phyloP scores from a whole-genome alignment of 495 filamentous ascomycete species.

The Platismatia glauca region DNA sequence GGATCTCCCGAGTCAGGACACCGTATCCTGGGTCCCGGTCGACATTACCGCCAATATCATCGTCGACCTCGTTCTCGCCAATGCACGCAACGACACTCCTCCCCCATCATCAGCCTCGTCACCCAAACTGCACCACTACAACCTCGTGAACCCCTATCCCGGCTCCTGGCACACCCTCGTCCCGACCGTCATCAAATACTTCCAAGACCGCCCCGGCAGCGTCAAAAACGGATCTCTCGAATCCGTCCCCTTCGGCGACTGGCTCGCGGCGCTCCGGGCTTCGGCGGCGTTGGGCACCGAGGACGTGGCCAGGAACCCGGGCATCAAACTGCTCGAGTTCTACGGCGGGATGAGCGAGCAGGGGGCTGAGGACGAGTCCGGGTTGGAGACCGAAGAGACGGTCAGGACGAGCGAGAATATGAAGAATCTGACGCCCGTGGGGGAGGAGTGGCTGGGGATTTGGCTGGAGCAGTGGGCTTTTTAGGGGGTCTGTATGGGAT shows the following conservation, averaged over 20 bases:
- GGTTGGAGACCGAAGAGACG: constrained; percentile 20
- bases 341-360: constrained; percentile 8
- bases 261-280: constrained; percentile 18
- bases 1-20: neutral
- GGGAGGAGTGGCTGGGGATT: constrained; percentile 22
- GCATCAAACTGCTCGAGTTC: constrained; percentile 24
- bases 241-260: constrained; percentile 13
- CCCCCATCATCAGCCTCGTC: neutral
- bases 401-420: constrained; percentile 20
- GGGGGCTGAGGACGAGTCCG: neutral
- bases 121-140: neutral
- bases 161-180: constrained; percentile 1
- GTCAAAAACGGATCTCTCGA: neutral
- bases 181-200: neutral
- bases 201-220: neutral
- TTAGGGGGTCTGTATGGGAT: neutral
- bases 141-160: constrained; percentile 1
- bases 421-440: constrained; percentile 20
- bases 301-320: constrained; percentile 23
- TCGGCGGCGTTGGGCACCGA: constrained; percentile 13
- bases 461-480: constrained; percentile 18
- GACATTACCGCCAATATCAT: constrained; percentile 8
- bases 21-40: constrained; percentile 11
- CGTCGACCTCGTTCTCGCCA: constrained; percentile 7
- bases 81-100: neutral